These are phyloP conservation scores for Gomphus bonarii DNA, from an alignment of 1,284 basidiomycete genomes.

Conservation along the genomic window DNA sequence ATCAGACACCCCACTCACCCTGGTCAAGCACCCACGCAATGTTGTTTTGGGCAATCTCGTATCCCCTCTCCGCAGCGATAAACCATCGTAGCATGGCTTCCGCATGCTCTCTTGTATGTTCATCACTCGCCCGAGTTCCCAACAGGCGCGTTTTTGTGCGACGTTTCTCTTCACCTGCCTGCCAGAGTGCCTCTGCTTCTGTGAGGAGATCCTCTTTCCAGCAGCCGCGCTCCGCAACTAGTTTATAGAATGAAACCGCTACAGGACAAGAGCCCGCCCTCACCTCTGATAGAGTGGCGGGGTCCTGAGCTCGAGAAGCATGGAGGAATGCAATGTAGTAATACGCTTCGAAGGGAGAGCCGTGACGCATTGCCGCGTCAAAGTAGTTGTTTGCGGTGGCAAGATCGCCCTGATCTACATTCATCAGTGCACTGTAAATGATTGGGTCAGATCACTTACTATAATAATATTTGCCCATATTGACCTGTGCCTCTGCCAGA, in stretches of 20 bases:
- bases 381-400: slow-evolving; percentile 60
- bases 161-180: slow-evolving; percentile 44
- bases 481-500: slow-evolving; percentile 83
- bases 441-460: slow-evolving; percentile 35
- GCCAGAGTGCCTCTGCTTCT: slow-evolving; percentile 78
- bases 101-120: slow-evolving; percentile 39
- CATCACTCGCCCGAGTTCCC: neutral
- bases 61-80: slow-evolving; percentile 88
- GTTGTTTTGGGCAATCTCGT: slow-evolving; percentile 92
- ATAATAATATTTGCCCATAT: slow-evolving; percentile 79
- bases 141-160: slow-evolving; percentile 12
- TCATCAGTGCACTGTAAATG: neutral
- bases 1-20: slow-evolving; percentile 35
- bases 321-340: slow-evolving; percentile 84
- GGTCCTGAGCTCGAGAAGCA: slow-evolving; percentile 40
- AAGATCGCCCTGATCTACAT: slow-evolving; percentile 52
- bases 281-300: slow-evolving; percentile 33
- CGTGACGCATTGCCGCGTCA: slow-evolving; percentile 73
- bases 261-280: slow-evolving; percentile 69
- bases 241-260: slow-evolving; percentile 84
- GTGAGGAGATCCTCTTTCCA: slow-evolving; percentile 82
- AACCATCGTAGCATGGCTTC: slow-evolving; percentile 86
- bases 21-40: slow-evolving; percentile 89
- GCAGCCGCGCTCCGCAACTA: slow-evolving; percentile 77
- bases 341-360: slow-evolving; percentile 87